Evolutionary conservation across 1,284 basidiomycete genomes (phyloP), one percentile per base, ranked within the genome.

Genomic region (Ceratobasidium sp.): DNA sequence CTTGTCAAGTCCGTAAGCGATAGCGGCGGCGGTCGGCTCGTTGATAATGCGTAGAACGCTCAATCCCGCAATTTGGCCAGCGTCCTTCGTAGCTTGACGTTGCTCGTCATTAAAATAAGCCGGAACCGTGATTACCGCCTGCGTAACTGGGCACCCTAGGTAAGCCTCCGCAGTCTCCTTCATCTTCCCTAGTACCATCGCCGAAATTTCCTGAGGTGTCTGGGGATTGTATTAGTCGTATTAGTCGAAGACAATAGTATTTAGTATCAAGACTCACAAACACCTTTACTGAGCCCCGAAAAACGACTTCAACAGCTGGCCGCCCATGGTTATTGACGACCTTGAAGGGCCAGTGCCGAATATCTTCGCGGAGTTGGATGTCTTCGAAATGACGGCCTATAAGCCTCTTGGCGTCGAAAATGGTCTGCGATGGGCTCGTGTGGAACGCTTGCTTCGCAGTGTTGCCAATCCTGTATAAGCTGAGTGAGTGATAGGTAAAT

Each of bases 81-180:
- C 88, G 81, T 89, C 88, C 8, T 51, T 89, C 82, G 88, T 89
- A 40, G 88, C 88, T 80, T 87, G 87, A 82, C 88, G 87, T 82
- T 89, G 88, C 79, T 88, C 86, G 83, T 89, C 88, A 85, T 89
- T 89, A 84, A 89, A 89, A 85, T 89, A 88, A 80, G 88, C 86
- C 77, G 87, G 87, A 77, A 89, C 88, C 65, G 88, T 90, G 80
- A 90, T 86, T 77, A 89, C 89, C 79, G 89, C 86, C 84, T 89
- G 87, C 70, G 86, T 88, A 82, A 90, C 88, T 82, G 87, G 87
- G 83, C 87, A 84, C 74, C 88, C 88, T 74, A 89, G 85, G 84
- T 89, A 89, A 52, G 88, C 86, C 84, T 89, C 88, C 71, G 89
- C 88, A 70, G 87, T 88, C 84, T 89, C 88, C 86, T 89, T 89